Base-by-base conservation (phyloP, 2,329 filamentous ascomycete species). In the Clarireedia monteithiana region DNA sequence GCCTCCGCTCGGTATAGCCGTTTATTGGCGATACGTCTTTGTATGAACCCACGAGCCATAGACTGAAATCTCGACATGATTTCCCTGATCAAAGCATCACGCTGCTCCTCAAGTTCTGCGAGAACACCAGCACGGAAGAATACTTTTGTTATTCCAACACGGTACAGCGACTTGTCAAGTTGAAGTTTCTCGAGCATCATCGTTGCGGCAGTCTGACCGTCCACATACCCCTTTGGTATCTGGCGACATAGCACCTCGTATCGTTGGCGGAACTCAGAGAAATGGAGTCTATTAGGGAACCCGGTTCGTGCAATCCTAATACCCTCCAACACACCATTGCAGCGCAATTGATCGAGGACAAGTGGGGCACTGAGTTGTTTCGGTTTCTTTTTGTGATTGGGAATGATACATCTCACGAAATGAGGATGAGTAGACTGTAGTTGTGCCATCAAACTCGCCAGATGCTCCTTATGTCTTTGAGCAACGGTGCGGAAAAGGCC, bases 251-350 rank as follows among this genome's bases (percentile, higher is more conserved):
- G 81, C 6, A 99, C 92, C 69, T 97, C 94, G 70, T 99, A 99
- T 60, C 94, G 85, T 66, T 95, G 89, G 53, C 94, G 84, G 73
- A 99, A 99, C 68, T 99, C 95, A 2, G 88, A 81, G 69, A 99
- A 99, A 0, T 89, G 81, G 34, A 99, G 78, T 63, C 94, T 81
- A 69, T 99, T 99, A 50, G 94, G 94, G 70, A 99, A 99, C 24
- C 94, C 94, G 5, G 95, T 99, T 47, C 94, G 84, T 24, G 94
- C 94, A 71, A 99, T 99, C 59, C 94, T 84, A 67, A 99, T 99
- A 60, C 94, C 94, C 73, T 99, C 94, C n/a, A 99, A 78, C 2
- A 99, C 94, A 87, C 94, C 94, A 69, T 99, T 99, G 74, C 94
- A 99, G 52, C 94, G 85, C n/a, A 99, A 76, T 70, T 99, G 95